phyloP scores from a whole-genome alignment of 192 early-diverging fungal genomes.

The Backusella liffmaniae region DNA sequence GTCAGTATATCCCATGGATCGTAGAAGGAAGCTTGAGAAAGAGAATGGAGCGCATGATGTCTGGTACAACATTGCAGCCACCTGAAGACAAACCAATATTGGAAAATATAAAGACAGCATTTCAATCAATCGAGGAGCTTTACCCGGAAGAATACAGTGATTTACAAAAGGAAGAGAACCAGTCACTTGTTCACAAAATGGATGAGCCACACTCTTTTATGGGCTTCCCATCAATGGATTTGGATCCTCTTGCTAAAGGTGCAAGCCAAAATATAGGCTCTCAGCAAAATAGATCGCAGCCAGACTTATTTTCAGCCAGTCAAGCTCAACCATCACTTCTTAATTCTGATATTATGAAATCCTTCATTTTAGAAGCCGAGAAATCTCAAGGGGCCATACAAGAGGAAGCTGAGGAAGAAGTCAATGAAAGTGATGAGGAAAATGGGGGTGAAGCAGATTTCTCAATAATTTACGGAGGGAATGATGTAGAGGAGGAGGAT shows the following conservation, averaged over 20 bases:
- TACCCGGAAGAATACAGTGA: constrained; percentile 15
- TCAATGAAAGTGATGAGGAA: neutral
- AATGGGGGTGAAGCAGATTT: neutral
- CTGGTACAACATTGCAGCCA: neutral
- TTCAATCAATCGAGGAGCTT: constrained; percentile 41
- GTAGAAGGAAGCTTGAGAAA: constrained; percentile 12
- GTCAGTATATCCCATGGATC: constrained; percentile 13
- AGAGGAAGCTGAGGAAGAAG: neutral
- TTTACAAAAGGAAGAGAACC: neutral
- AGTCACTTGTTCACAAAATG: neutral
- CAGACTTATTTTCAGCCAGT: neutral
- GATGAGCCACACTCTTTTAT: neutral
- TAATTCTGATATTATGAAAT: neutral
- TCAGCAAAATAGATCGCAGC: neutral
- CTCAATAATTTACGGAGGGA: neutral
- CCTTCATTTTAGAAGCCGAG: neutral
- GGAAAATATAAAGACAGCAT: constrained; percentile 41
- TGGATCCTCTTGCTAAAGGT: neutral
- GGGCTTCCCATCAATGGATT: neutral
- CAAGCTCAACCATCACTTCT: neutral
- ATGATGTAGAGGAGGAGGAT: constrained; percentile 9
- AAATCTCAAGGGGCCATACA: too few relatives aligned
- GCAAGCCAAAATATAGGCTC: neutral
- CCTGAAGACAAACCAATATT: neutral
- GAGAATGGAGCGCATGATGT: neutral